phyloP scores from a whole-genome alignment of 2,329 filamentous ascomycete genomes.

The Penicillium sp. region DNA sequence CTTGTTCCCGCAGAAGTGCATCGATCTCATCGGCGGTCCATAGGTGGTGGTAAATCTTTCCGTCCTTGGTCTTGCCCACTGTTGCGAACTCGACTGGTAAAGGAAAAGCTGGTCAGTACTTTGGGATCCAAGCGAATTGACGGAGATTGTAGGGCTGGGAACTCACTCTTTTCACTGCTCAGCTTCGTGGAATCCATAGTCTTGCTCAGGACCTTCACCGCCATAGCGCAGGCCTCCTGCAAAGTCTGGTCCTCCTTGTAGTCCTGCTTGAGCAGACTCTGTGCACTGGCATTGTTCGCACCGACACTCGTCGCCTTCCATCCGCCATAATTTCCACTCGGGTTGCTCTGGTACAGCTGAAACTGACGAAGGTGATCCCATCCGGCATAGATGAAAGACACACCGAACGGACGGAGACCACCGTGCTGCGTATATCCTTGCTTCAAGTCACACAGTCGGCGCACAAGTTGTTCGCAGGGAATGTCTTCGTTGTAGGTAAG shows the following conservation, averaged over 20 bases:
- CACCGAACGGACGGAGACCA: slow-evolving; percentile 95
- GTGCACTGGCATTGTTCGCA: slow-evolving; percentile 96
- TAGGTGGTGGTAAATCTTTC: slow-evolving; percentile 96
- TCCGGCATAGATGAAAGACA: slow-evolving; percentile 98
- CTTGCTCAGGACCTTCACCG: slow-evolving; percentile 98
- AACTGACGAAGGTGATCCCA: slow-evolving; percentile 96
- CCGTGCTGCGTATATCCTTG: slow-evolving; percentile 99
- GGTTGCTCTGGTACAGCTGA: slow-evolving; percentile 98
- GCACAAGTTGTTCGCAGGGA: slow-evolving; percentile 96
- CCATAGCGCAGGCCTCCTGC: slow-evolving; percentile 94
- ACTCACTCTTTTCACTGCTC: slow-evolving; percentile 96
- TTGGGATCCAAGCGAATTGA: neutral
- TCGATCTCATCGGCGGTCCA: slow-evolving; percentile 98
- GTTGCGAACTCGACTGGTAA: slow-evolving; percentile 90
- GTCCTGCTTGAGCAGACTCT: slow-evolving; percentile 96
- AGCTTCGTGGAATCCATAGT: slow-evolving; percentile 99
- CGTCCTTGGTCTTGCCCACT: slow-evolving; percentile 89
- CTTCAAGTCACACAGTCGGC: slow-evolving; percentile 94
- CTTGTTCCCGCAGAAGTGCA: slow-evolving; percentile 89
- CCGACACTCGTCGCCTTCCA: slow-evolving; percentile 99
- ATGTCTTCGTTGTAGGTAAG: slow-evolving; percentile 99
- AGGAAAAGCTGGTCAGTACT: slow-evolving; percentile 16
- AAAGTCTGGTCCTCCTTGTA: slow-evolving; percentile 98
- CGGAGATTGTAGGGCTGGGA: neutral
- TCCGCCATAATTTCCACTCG: slow-evolving; percentile 96